Evolutionary conservation across 1,284 basidiomycete species (phyloP).

Genomic region (Cryptococcus jaspeensis): DNA sequence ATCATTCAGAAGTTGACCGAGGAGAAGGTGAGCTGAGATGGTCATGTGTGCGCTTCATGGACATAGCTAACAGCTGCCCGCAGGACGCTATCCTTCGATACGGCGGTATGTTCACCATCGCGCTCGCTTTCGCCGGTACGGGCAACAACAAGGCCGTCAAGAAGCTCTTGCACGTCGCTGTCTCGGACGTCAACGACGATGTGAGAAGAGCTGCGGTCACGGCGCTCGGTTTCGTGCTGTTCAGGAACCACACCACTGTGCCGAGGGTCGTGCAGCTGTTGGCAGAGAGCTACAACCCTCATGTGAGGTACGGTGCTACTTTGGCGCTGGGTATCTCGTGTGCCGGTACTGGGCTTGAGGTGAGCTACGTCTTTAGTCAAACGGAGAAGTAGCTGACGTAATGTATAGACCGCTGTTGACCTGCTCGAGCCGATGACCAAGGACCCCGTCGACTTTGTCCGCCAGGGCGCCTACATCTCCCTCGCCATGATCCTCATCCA

Average conservation of each 20-base stretch:
- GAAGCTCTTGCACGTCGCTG: constrained; percentile 86
- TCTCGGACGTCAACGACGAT: constrained; percentile 95
- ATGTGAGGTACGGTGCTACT: constrained; percentile 92
- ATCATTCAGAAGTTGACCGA: constrained; percentile 71
- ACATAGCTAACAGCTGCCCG: constrained; percentile 8
- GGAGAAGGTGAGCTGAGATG: constrained; percentile 69
- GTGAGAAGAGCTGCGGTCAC: constrained; percentile 93
- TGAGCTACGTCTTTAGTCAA: constrained; percentile 43
- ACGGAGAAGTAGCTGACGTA: constrained; percentile 1
- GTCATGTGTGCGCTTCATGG: background rate
- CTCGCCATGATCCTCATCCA: constrained; percentile 94
- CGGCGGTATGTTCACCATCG: constrained; percentile 91
- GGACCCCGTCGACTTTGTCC: constrained; percentile 93
- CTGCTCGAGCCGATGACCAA: constrained; percentile 95
- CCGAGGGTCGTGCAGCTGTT: constrained; percentile 91
- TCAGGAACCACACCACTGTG: constrained; percentile 91
- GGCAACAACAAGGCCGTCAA: constrained; percentile 89
- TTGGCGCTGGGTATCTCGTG: constrained; percentile 92
- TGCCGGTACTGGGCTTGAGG: constrained; percentile 91
- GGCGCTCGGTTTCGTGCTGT: constrained; percentile 87
- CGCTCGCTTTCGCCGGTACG: constrained; percentile 90
- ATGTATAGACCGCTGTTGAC: constrained; percentile 74
- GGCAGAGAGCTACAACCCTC: constrained; percentile 97
- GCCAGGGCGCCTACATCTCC: constrained; percentile 93
- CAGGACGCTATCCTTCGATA: constrained; percentile 94